phyloP scores from a whole-genome alignment of 441 rosid species.

The Omphalea diandra region DNA sequence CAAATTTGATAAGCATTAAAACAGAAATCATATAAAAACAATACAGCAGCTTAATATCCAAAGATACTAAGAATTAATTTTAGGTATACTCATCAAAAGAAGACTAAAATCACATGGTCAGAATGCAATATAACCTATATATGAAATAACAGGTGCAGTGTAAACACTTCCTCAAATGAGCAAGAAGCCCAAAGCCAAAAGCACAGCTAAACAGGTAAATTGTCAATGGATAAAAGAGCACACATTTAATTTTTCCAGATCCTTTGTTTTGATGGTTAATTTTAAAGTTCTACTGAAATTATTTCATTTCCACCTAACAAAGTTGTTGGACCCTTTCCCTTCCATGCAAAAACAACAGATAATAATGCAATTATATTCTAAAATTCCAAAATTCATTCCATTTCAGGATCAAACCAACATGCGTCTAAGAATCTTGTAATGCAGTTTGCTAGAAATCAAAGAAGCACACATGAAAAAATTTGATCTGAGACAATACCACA shows the following conservation, averaged over 20 bases:
- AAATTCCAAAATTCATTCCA: background rate
- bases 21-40: background rate
- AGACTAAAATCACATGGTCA: background rate
- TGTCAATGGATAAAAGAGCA: background rate
- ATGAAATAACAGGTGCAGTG: background rate
- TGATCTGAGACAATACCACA: background rate
- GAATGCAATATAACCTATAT: background rate
- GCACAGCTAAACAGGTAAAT: background rate
- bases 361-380: too few species aligned
- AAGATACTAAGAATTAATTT: background rate
- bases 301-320: background rate
- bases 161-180: background rate
- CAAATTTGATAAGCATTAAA: background rate
- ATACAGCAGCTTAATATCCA: background rate
- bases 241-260: background rate
- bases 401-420: background rate
- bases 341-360: background rate
- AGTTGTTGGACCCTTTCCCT: background rate
- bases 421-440: background rate
- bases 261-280: too few species aligned
- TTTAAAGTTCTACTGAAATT: background rate
- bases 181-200: background rate
- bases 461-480: background rate
- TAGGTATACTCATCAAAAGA: slow-evolving; percentile 1
- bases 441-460: background rate